Conservation (phyloP, 169 alveolate genomes). For the Plasmodium vinckei region DNA sequence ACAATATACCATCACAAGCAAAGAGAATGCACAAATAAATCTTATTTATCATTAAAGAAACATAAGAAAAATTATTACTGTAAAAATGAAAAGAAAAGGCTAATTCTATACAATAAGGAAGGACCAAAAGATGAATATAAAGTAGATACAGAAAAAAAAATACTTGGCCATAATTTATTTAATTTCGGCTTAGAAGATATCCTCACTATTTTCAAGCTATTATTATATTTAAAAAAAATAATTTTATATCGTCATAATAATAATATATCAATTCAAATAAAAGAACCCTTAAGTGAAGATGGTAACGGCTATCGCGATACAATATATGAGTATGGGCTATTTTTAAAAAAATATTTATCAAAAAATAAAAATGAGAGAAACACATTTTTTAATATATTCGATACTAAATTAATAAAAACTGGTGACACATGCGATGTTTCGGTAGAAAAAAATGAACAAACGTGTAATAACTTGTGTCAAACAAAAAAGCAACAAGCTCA, state of each 20-base stretch:
- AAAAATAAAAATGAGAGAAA: constrained; percentile 15
- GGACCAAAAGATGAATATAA: constrained; percentile 17
- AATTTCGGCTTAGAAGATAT: constrained; percentile 26
- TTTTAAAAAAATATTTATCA: constrained; percentile 38
- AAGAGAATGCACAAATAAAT: not conserved
- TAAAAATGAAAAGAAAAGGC: not conserved
- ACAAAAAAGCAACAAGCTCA: not conserved
- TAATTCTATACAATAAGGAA: not conserved
- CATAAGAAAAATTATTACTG: not conserved
- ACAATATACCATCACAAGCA: not conserved
- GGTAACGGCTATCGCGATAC: constrained; percentile 2
- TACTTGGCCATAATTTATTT: constrained; percentile 39
- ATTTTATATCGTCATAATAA: constrained; percentile 27
- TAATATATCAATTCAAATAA: constrained; percentile 32
- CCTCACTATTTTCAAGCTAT: constrained; percentile 36
- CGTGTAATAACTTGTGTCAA: not conserved
- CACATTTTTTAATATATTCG: not conserved
- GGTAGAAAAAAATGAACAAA: not conserved
- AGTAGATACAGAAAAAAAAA: constrained; percentile 42
- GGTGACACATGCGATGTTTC: not conserved
- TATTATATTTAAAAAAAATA: constrained; percentile 28
- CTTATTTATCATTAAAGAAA: not conserved
- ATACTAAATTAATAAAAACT: not conserved
- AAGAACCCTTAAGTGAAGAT: constrained; percentile 3
- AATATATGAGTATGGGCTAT: constrained; percentile 20